These are phyloP conservation scores for Eucalyptus erythrocorys DNA, from an alignment of 345 rosid genomes.

Conservation along the genomic window DNA sequence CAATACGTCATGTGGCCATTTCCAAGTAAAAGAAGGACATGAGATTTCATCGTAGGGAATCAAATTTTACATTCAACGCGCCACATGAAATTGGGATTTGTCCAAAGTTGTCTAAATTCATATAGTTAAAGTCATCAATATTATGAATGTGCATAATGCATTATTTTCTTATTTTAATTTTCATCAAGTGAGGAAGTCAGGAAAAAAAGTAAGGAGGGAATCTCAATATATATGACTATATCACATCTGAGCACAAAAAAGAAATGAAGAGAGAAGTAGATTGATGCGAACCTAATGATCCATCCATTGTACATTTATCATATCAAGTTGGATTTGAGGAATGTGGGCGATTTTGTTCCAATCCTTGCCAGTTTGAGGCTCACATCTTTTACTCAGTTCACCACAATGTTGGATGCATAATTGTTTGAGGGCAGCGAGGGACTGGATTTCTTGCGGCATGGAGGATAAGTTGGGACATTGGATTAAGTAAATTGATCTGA, in stretches of 20 bases:
- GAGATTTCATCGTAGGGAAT: neutral
- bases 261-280: neutral
- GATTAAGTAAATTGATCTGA: rapidly evolving
- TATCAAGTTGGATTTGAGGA: neutral
- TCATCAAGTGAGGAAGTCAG: neutral
- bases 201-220: neutral
- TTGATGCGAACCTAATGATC: neutral
- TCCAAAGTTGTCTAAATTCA: neutral
- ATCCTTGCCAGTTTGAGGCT: neutral
- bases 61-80: neutral
- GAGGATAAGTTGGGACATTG: neutral
- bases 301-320: rapidly evolving
- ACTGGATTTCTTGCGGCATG: neutral
- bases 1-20: rapidly evolving
- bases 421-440: neutral
- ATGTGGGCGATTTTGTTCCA: neutral
- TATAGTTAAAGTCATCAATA: too few relatives aligned
- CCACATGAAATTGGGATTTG: too few relatives aligned
- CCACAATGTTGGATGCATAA: rapidly evolving
- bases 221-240: neutral
- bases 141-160: neutral
- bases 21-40: neutral
- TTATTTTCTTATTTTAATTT: neutral
- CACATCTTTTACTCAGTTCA: neutral
- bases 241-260: rapidly evolving